A percentile compares a stretch with the other conserved stretches of the same genome.
phyloP scores from a whole-genome alignment of 805 yeast genomes.

The Metschnikowia sp. region DNA sequence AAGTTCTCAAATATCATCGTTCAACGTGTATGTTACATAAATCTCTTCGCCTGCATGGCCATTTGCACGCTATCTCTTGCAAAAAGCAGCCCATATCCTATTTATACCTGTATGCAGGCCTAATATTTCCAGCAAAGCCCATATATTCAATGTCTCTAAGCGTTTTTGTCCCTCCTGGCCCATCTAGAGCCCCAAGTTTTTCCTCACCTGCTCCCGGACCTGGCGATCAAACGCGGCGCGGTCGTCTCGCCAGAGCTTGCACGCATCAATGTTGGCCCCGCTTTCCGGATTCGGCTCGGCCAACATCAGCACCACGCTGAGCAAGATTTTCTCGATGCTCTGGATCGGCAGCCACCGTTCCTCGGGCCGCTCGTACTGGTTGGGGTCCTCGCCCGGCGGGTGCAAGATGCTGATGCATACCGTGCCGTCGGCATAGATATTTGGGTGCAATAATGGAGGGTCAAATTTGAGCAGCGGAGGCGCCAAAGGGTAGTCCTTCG shows the following conservation, averaged over 20 bases:
- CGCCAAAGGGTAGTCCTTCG: slow-evolving; percentile 75
- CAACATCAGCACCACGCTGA: slow-evolving; percentile 92
- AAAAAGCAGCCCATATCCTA: background rate
- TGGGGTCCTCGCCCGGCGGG: slow-evolving; percentile 96
- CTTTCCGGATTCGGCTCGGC: slow-evolving; percentile 96
- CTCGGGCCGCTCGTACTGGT: slow-evolving; percentile 90
- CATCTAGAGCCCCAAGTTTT: slow-evolving; percentile 60
- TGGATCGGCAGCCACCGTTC: slow-evolving; percentile 99
- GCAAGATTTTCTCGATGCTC: slow-evolving; percentile 90
- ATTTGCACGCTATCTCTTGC: too few relatives aligned
- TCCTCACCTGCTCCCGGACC: slow-evolving; percentile 65
- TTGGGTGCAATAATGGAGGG: slow-evolving; percentile 88
- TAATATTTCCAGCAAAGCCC: too few relatives aligned
- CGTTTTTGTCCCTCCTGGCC: background rate
- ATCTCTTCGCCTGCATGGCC: too few relatives aligned
- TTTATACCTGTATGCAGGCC: too few relatives aligned
- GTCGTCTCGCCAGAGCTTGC: slow-evolving; percentile 88
- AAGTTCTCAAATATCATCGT: too few relatives aligned
- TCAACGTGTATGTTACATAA: too few relatives aligned
- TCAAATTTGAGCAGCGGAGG: slow-evolving; percentile 76
- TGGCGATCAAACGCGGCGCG: slow-evolving; percentile 61
- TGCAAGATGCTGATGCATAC: slow-evolving; percentile 95
- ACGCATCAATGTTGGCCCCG: slow-evolving; percentile 83
- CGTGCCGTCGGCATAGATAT: slow-evolving; percentile 89
- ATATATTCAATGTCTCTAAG: too few relatives aligned